Percentiles rank a stretch among this genome's conserved stretches.
Evolutionary conservation across 106 monocot species (phyloP).

Genomic region (Phalaenopsis aphrodite): DNA sequence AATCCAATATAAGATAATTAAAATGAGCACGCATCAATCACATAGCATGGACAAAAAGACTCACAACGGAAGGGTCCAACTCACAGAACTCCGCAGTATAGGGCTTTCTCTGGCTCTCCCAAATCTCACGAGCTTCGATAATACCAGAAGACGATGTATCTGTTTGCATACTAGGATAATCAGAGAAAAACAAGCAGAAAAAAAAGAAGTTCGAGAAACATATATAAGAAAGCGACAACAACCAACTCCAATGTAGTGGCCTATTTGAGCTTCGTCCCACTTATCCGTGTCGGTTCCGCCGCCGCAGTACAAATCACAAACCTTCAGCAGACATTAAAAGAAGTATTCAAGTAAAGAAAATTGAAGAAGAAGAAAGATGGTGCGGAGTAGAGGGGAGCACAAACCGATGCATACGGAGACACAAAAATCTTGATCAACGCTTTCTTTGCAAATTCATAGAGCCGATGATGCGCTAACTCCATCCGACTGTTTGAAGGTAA

Average conservation of each 20-base stretch:
- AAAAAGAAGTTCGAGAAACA: neutral
- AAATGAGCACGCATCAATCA: neutral
- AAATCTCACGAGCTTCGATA: slow-evolving; percentile 51
- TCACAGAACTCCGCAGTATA: slow-evolving; percentile 75
- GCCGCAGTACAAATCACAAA: slow-evolving; percentile 84
- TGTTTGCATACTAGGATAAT: slow-evolving; percentile 13
- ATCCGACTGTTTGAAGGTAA: slow-evolving; percentile 12
- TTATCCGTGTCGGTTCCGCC: slow-evolving; percentile 48
- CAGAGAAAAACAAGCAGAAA: neutral
- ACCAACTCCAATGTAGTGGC: slow-evolving; percentile 86
- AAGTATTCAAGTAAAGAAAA: neutral
- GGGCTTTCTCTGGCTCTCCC: slow-evolving; percentile 68
- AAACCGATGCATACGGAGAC: slow-evolving; percentile 63
- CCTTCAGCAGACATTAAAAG: slow-evolving; percentile 14
- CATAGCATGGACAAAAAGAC: slow-evolving; percentile 2
- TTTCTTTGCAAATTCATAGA: slow-evolving; percentile 83
- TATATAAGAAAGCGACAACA: neutral
- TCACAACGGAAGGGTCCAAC: slow-evolving; percentile 65
- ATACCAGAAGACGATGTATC: slow-evolving; percentile 48
- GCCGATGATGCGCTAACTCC: slow-evolving; percentile 47
- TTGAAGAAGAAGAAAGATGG: neutral
- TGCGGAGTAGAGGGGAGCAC: neutral
- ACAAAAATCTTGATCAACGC: slow-evolving; percentile 87
- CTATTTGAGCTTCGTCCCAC: slow-evolving; percentile 86
- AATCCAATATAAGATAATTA: neutral